phyloP scores from a whole-genome alignment of 148 eudicot species.

The Silene latifolia region DNA sequence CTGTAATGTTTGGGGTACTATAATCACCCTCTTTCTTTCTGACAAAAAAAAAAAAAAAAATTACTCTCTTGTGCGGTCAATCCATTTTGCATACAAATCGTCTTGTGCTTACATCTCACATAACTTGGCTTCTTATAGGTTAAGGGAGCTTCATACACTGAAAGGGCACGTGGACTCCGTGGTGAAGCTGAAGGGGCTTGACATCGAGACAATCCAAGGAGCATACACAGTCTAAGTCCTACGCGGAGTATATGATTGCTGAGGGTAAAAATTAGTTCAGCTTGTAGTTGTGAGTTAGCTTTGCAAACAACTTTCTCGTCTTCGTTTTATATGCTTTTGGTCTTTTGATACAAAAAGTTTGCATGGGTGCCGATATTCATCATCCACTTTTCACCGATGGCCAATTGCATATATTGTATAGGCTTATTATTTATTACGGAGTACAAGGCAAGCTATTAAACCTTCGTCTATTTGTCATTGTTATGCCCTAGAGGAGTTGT shows the following conservation, averaged over 20 bases:
- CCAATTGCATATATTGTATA: conserved; percentile 13
- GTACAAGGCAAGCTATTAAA: conserved; percentile 6
- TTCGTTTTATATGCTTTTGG: conserved; percentile 18
- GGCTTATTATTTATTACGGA: background rate
- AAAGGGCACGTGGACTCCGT: conserved; percentile 46
- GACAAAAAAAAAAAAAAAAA: no score
- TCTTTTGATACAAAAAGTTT: conserved; percentile 24
- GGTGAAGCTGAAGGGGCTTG: conserved; percentile 43
- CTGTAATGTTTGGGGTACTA: no score
- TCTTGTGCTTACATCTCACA: conserved; percentile 4
- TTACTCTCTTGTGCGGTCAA: no score
- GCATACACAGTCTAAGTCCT: conserved; percentile 33
- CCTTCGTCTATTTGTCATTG: background rate
- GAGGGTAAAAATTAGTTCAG: conserved; percentile 36
- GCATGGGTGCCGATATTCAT: conserved; percentile 7
- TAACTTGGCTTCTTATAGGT: conserved; percentile 20
- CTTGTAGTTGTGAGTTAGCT: conserved; percentile 33
- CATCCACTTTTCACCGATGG: conserved; percentile 13
- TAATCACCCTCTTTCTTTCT: no score
- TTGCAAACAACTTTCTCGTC: conserved; percentile 19
- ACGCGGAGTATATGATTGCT: conserved; percentile 13
- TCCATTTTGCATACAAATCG: background rate
- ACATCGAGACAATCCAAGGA: conserved; percentile 44
- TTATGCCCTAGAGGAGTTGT: background rate
- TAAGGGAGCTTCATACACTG: conserved; percentile 40